Percentiles rank a stretch among this genome's conserved stretches.
phyloP scores from a whole-genome alignment of 805 yeast species.

The Candida ipomoeae region DNA sequence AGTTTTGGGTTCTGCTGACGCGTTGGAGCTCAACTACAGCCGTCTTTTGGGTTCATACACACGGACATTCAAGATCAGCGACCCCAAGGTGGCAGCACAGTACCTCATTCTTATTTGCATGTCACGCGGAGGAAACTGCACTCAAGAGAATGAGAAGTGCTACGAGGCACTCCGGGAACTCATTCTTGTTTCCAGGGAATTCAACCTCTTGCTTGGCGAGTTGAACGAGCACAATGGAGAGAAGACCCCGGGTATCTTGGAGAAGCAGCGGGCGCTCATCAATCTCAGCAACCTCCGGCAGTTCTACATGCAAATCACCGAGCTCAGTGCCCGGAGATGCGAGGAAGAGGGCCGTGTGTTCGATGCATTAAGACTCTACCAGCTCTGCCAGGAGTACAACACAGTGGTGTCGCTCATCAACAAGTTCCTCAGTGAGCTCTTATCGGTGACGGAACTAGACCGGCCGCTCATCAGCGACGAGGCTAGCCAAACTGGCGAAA shows the following conservation, averaged over 20 bases:
- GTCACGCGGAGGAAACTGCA: slow-evolving; percentile 30
- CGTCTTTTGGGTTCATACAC: slow-evolving; percentile 76
- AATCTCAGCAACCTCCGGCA: slow-evolving; percentile 53
- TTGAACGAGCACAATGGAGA: slow-evolving; percentile 65
- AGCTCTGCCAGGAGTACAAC: slow-evolving; percentile 82
- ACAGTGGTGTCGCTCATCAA: slow-evolving; percentile 74
- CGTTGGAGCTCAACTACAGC: slow-evolving; percentile 47
- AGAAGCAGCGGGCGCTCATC: slow-evolving; percentile 65
- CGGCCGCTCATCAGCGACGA: slow-evolving; percentile 46
- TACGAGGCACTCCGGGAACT: slow-evolving; percentile 81
- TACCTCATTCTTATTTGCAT: slow-evolving; percentile 71
- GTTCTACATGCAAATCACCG: slow-evolving; percentile 69
- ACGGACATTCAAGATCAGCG: slow-evolving; percentile 74
- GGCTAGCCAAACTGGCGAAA: slow-evolving; percentile 33
- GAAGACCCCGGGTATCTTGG: slow-evolving; percentile 79
- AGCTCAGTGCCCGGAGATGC: slow-evolving; percentile 79
- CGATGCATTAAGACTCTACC: slow-evolving; percentile 83
- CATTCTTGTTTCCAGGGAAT: slow-evolving; percentile 82
- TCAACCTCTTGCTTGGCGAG: slow-evolving; percentile 77
- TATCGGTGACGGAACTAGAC: slow-evolving; percentile 67
- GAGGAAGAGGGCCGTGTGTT: slow-evolving; percentile 86
- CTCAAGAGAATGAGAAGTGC: slow-evolving; percentile 51
- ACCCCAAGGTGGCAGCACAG: slow-evolving; percentile 90
- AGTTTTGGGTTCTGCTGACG: slow-evolving; percentile 27
- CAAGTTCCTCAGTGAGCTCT: slow-evolving; percentile 70